phyloP scores from a whole-genome alignment of 2,329 filamentous ascomycete species.

The Cryphonectria carpinicola region DNA sequence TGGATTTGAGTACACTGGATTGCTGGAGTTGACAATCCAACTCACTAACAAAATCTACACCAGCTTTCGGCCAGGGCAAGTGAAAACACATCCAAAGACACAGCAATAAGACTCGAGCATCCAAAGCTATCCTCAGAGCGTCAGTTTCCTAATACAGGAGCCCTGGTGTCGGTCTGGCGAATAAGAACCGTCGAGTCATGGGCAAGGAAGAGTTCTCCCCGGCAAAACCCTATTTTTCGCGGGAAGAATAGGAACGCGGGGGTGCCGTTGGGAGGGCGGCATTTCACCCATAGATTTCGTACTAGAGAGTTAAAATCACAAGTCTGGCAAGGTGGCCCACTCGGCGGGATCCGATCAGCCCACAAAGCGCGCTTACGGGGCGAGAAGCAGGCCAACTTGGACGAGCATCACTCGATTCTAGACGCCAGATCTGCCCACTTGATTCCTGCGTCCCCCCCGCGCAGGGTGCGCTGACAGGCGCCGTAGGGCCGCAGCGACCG shows the following conservation, averaged over 20 bases:
- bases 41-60: too few species aligned
- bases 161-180: background rate
- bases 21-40: too few species aligned
- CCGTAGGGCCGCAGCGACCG: slow-evolving; percentile 8
- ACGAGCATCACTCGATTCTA: slow-evolving; percentile 22
- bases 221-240: background rate
- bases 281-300: background rate
- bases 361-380: slow-evolving; percentile 24
- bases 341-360: slow-evolving; percentile 29
- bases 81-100: background rate
- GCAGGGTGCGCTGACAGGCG: slow-evolving; percentile 13
- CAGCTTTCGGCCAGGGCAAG: background rate
- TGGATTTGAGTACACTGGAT: too few species aligned
- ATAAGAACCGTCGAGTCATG: background rate
- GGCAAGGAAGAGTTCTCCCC: background rate
- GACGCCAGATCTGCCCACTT: slow-evolving; percentile 24
- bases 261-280: too few species aligned
- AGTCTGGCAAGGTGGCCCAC: slow-evolving; percentile 10
- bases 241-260: slow-evolving; percentile 7
- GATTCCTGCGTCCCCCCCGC: slow-evolving; percentile 17
- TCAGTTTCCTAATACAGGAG: background rate
- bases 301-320: background rate
- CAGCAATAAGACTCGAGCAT: background rate
- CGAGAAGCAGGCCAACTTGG: slow-evolving; percentile 14
- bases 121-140: background rate